Evolutionary conservation across 495 filamentous ascomycete species (phyloP).

Genomic region (Cryomyces minteri): DNA sequence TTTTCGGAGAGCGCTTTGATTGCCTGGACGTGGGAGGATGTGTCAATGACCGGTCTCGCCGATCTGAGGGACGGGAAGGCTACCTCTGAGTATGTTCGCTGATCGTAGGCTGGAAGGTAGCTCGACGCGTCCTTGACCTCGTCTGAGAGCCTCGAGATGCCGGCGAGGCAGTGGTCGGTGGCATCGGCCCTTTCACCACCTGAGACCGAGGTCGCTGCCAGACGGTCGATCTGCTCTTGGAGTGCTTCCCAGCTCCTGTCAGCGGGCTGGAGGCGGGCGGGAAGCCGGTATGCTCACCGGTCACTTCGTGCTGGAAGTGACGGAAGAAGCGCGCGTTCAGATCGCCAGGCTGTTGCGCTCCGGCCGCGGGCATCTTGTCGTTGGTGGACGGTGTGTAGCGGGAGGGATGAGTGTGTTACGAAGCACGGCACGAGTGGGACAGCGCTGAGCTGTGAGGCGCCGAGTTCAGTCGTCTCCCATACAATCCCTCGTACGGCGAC

Average conservation of each 20-base stretch:
- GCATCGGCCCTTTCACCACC: conserved; percentile 42
- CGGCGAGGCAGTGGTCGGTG: conserved; percentile 46
- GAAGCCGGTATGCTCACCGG: conserved; percentile 25
- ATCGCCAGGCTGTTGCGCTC: neutral
- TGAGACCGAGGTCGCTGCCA: conserved; percentile 30
- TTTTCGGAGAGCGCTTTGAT: conserved; percentile 52
- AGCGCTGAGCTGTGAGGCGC: no score
- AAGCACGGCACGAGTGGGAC: no score
- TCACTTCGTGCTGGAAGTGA: conserved; percentile 56
- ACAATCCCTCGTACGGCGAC: no score
- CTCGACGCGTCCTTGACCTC: conserved; percentile 49
- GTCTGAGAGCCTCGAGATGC: conserved; percentile 45
- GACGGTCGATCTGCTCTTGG: conserved; percentile 39
- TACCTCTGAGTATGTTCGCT: conserved; percentile 55
- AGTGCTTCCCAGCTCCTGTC: conserved; percentile 27
- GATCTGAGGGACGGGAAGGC: neutral
- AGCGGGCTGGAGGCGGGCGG: neutral
- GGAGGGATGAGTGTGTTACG: no score
- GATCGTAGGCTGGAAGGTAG: conserved; percentile 59
- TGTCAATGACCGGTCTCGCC: neutral
- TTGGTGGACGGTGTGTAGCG: no score
- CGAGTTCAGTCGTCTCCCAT: no score
- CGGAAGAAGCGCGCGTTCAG: conserved; percentile 58
- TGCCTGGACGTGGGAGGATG: conserved; percentile 23
- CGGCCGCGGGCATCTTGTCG: neutral